A percentile compares a stretch with the other conserved stretches of the same genome.
Evolutionary conservation across 2,329 filamentous ascomycete genomes (phyloP).

Genomic region (Diaporthe aspalathi): DNA sequence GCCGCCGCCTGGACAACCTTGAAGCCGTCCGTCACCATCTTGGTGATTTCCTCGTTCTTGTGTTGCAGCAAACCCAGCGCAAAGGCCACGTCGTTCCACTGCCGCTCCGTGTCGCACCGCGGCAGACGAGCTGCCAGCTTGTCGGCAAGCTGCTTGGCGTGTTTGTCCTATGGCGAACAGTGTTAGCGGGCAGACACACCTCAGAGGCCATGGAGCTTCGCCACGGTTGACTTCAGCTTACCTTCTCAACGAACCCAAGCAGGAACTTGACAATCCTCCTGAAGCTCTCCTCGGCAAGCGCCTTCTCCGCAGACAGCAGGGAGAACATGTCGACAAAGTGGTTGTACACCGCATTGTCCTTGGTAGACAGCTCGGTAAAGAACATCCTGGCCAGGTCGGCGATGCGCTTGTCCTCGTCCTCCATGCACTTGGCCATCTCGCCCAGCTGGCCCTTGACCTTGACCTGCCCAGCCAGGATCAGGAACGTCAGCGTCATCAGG

Average conservation of each 20-base stretch:
- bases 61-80: slow-evolving; percentile 90
- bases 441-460: slow-evolving; percentile 99
- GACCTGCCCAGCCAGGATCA: slow-evolving; percentile 96
- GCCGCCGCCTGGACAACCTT: slow-evolving; percentile 74
- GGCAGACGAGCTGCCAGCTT: slow-evolving; percentile 89
- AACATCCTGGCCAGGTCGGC: slow-evolving; percentile 97
- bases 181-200: slow-evolving; percentile 37
- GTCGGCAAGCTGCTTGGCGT: slow-evolving; percentile 91
- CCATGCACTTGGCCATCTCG: slow-evolving; percentile 98
- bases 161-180: slow-evolving; percentile 78
- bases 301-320: slow-evolving; percentile 83
- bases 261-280: slow-evolving; percentile 90
- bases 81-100: slow-evolving; percentile 98
- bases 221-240: slow-evolving; percentile 55
- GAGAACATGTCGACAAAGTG: slow-evolving; percentile 99
- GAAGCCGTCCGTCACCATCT: slow-evolving; percentile 80
- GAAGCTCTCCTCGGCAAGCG: slow-evolving; percentile 86
- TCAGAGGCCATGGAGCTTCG: neutral
- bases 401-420: slow-evolving; percentile 94
- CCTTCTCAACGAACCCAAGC: slow-evolving; percentile 97
- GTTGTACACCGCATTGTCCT: slow-evolving; percentile 99
- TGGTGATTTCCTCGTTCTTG: slow-evolving; percentile 90
- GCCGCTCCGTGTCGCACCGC: slow-evolving; percentile 89
- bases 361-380: slow-evolving; percentile 96
- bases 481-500: slow-evolving; percentile 97